Conservation (phyloP, 352 stramenopile genomes). For the Phytophthora pisi region DNA sequence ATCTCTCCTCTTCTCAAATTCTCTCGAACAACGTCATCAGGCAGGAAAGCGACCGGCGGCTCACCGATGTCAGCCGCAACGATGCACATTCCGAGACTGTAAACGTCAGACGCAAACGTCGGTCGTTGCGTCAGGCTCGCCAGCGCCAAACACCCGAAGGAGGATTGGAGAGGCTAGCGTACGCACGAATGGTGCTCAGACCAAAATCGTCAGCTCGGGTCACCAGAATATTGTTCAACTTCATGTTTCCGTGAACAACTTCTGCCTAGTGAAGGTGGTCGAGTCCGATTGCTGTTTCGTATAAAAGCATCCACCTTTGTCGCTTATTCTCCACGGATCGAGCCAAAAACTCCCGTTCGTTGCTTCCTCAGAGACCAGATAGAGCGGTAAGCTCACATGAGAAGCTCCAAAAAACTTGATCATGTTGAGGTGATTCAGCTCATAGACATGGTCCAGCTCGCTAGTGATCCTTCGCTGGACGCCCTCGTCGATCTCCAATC, state of each 20-base stretch:
- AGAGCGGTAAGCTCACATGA: conserved; percentile 20
- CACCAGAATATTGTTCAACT: conserved; percentile 16
- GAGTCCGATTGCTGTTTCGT: conserved; percentile 44
- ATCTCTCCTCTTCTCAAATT: conserved; percentile 9
- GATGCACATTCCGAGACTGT: conserved; percentile 39
- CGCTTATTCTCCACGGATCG: background rate
- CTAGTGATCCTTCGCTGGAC: background rate
- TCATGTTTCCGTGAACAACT: conserved; percentile 14
- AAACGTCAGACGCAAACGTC: conserved; percentile 33
- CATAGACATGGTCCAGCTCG: background rate
- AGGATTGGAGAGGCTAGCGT: background rate
- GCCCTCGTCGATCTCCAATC: background rate
- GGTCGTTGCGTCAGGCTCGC: conserved; percentile 20
- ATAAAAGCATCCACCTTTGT: conserved; percentile 18
- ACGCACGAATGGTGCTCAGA: background rate
- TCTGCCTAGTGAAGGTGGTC: conserved; percentile 25
- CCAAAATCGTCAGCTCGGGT: conserved; percentile 8
- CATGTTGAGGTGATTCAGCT: conserved; percentile 9
- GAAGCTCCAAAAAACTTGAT: conserved; percentile 34
- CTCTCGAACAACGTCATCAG: conserved; percentile 8
- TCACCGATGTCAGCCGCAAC: conserved; percentile 25
- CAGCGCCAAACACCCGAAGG: conserved; percentile 2
- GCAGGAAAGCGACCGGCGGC: conserved; percentile 17
- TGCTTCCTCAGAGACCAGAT: conserved; percentile 29
- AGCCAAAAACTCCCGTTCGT: conserved; percentile 14